phyloP scores from a whole-genome alignment of 164 flowering plant species.

The Umbilicus rupestris region DNA sequence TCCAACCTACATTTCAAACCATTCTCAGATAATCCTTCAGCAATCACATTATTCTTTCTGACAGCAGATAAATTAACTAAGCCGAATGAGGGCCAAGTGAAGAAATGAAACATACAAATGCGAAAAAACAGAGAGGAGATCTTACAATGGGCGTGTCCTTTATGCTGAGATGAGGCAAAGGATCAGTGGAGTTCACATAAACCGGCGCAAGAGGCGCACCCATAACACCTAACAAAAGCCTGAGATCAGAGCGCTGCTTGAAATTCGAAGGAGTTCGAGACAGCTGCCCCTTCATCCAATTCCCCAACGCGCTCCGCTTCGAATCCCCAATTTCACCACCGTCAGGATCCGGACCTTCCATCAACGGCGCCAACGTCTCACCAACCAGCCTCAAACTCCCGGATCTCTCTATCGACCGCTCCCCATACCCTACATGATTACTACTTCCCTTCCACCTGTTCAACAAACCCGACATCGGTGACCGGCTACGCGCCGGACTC shows the following conservation, averaged over 20 bases:
- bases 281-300: conserved; percentile 52
- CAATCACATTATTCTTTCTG: too few relatives aligned
- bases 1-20: too few relatives aligned
- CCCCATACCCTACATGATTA: not conserved
- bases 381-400: conserved; percentile 44
- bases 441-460: conserved; percentile 18
- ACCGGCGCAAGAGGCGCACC: conserved; percentile 8
- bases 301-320: conserved; percentile 37
- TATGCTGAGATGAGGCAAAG: conserved; percentile 8
- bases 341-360: conserved; percentile 74
- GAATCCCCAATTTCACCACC: conserved; percentile 37
- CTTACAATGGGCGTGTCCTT: conserved; percentile 11
- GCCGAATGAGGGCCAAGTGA: too few relatives aligned
- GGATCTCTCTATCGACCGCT: conserved; percentile 1
- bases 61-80: too few relatives aligned
- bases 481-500: conserved; percentile 31
- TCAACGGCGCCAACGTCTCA: conserved; percentile 70
- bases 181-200: conserved; percentile 3
- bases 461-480: conserved; percentile 32
- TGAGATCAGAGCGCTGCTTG: conserved; percentile 39
- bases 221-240: conserved; percentile 2
- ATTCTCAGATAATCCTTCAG: too few relatives aligned
- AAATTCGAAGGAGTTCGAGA: not conserved
- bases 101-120: not conserved
- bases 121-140: not conserved